Conservation (phyloP, 805 yeast genomes). For the Starmerella tilneyi region DNA sequence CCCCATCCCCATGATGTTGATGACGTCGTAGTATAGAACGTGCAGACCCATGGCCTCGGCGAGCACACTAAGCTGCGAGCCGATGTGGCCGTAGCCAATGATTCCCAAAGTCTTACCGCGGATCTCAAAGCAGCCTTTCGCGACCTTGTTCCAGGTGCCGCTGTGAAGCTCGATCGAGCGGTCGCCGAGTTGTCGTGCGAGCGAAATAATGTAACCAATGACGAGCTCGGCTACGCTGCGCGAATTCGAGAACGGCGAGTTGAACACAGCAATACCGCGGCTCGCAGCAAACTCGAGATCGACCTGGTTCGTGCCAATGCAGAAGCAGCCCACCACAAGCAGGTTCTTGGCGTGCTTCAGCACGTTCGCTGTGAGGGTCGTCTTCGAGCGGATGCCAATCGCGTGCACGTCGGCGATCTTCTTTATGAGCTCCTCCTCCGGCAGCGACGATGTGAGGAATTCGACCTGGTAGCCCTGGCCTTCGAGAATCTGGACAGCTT, state of each 20-base stretch:
- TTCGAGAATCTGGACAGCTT: slow-evolving; percentile 77
- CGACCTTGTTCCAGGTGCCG: slow-evolving; percentile 96
- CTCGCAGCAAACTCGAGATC: slow-evolving; percentile 85
- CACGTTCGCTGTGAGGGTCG: slow-evolving; percentile 70
- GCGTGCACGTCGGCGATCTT: slow-evolving; percentile 91
- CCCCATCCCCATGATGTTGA: slow-evolving; percentile 92
- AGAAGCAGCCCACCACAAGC: slow-evolving; percentile 91
- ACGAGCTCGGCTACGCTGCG: slow-evolving; percentile 97
- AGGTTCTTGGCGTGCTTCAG: slow-evolving; percentile 80
- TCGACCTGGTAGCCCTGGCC: slow-evolving; percentile 96
- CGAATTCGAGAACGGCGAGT: slow-evolving; percentile 96
- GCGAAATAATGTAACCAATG: slow-evolving; percentile 83
- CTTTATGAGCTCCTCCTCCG: slow-evolving; percentile 89
- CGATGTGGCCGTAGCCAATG: slow-evolving; percentile 96
- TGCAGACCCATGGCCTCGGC: slow-evolving; percentile 98
- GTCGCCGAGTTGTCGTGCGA: slow-evolving; percentile 95
- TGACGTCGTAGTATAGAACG: slow-evolving; percentile 83
- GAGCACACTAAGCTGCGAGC: slow-evolving; percentile 88
- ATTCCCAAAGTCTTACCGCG: slow-evolving; percentile 97
- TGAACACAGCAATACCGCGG: slow-evolving; percentile 90
- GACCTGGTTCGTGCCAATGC: slow-evolving; percentile 98
- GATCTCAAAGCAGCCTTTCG: slow-evolving; percentile 94
- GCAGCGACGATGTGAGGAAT: slow-evolving; percentile 75
- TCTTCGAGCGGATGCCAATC: slow-evolving; percentile 95
- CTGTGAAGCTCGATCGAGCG: slow-evolving; percentile 91